Conservation (phyloP, 2,329 filamentous ascomycete species). For the Fonsecaea pedrosoi region DNA sequence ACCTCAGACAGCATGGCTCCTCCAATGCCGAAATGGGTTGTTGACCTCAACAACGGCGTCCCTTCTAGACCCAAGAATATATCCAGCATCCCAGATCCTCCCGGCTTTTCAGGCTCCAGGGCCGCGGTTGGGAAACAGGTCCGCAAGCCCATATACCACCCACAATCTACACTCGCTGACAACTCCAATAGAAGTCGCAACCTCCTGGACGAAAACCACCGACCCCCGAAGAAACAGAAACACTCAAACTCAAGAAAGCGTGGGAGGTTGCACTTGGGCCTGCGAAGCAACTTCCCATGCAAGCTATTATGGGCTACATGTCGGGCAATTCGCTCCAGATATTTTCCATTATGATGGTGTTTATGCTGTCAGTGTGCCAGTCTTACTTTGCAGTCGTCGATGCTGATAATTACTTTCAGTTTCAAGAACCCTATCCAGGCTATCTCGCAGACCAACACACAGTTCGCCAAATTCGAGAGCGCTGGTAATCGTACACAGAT, state of each 20-base stretch:
- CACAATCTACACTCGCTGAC: conserved; percentile 14
- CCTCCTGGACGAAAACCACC: conserved; percentile 37
- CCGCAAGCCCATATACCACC: conserved; percentile 11
- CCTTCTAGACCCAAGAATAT: conserved; percentile 68
- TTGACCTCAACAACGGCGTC: conserved; percentile 76
- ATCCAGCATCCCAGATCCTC: conserved; percentile 77
- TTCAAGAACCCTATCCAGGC: conserved; percentile 96
- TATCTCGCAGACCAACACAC: conserved; percentile 78
- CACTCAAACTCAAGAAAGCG: conserved; percentile 95
- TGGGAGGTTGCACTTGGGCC: conserved; percentile 96
- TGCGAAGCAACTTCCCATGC: conserved; percentile 95
- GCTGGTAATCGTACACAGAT: conserved; percentile 76
- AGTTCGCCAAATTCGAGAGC: conserved; percentile 91
- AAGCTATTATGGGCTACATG: conserved; percentile 99
- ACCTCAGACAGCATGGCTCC: conserved; percentile 41
- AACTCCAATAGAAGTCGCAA: conserved; percentile 41
- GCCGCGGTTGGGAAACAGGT: conserved; percentile 64
- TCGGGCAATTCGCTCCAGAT: conserved; percentile 97
- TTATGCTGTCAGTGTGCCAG: conserved; percentile 65
- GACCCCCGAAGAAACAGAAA: conserved; percentile 79
- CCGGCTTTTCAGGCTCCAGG: conserved; percentile 72
- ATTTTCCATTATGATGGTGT: conserved; percentile 99
- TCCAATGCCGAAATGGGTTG: conserved; percentile 78
- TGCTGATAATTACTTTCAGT: conserved; percentile 28
- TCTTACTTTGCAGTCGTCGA: background rate